phyloP scores from a whole-genome alignment of 208 protist genomes.

The Trypanosoma caninum region DNA sequence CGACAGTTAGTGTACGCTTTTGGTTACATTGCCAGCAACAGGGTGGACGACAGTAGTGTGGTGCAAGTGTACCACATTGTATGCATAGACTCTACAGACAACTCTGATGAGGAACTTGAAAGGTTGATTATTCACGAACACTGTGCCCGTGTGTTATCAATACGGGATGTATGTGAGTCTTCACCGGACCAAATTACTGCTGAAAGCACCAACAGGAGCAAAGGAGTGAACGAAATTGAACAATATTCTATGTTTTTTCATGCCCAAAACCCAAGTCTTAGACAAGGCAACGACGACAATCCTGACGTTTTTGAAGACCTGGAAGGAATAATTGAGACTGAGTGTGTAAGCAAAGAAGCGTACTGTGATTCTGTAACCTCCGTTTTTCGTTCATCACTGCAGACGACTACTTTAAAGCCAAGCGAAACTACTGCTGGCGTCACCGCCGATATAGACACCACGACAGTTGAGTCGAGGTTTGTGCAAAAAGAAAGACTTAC shows the following conservation, averaged over 20 bases:
- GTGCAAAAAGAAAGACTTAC: no score
- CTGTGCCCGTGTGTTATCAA: slow-evolving; percentile 7
- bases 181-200: not conserved
- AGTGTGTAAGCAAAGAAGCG: not conserved
- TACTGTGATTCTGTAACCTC: no score
- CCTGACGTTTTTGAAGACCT: slow-evolving; percentile 19
- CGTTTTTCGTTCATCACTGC: no score
- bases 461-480: no score
- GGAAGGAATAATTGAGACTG: slow-evolving; percentile 7
- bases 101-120: not conserved
- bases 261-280: no score
- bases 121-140: slow-evolving; percentile 13
- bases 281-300: no score
- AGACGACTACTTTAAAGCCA: no score
- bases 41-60: not conserved
- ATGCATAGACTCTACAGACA: slow-evolving; percentile 4
- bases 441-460: no score
- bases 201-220: not conserved
- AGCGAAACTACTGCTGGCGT: no score
- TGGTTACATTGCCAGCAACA: slow-evolving; percentile 16
- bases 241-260: not conserved
- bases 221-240: not conserved
- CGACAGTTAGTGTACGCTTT: slow-evolving; percentile 23
- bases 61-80: slow-evolving; percentile 22
- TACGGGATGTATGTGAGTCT: slow-evolving; percentile 23